Conservation (phyloP, 192 early-diverging fungal genomes). For the Coemansia sp. region DNA sequence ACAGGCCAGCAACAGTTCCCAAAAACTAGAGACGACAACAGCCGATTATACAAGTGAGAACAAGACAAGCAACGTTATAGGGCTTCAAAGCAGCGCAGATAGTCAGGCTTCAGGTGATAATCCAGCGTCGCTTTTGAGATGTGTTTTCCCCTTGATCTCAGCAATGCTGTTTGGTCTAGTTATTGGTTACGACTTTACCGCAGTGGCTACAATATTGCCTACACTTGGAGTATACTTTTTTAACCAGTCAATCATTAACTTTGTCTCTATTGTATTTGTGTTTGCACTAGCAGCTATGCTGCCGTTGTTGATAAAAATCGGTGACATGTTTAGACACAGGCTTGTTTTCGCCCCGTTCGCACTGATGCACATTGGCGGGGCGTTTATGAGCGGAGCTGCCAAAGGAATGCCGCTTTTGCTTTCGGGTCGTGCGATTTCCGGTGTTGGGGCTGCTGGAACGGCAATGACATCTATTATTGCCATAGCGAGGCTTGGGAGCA, state of each 20-base stretch:
- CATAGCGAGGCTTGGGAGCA: slow-evolving; percentile 39
- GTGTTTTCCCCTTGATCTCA: slow-evolving; percentile 11
- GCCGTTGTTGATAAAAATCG: slow-evolving; percentile 55
- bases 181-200: slow-evolving; percentile 75
- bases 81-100: neutral
- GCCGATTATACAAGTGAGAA: neutral
- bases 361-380: slow-evolving; percentile 44
- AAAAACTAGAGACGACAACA: neutral
- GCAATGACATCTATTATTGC: slow-evolving; percentile 56
- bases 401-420: slow-evolving; percentile 60
- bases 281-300: slow-evolving; percentile 50
- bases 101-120: neutral
- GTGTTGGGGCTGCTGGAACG: slow-evolving; percentile 50
- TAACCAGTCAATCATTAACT: slow-evolving; percentile 67
- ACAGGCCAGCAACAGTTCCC: neutral
- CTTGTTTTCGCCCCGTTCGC: slow-evolving; percentile 17
- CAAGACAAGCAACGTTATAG: neutral
- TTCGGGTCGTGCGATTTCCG: slow-evolving; percentile 52
- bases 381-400: slow-evolving; percentile 52
- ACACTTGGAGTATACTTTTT: slow-evolving; percentile 71
- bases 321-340: slow-evolving; percentile 55
- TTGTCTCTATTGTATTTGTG: slow-evolving; percentile 71
- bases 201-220: slow-evolving; percentile 72
- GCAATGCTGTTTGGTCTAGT: slow-evolving; percentile 66
- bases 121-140: slow-evolving; percentile 3